Conservation (phyloP, 805 yeast species). For the fission yeast (Schizosaccharomyces pombe) region DNA sequence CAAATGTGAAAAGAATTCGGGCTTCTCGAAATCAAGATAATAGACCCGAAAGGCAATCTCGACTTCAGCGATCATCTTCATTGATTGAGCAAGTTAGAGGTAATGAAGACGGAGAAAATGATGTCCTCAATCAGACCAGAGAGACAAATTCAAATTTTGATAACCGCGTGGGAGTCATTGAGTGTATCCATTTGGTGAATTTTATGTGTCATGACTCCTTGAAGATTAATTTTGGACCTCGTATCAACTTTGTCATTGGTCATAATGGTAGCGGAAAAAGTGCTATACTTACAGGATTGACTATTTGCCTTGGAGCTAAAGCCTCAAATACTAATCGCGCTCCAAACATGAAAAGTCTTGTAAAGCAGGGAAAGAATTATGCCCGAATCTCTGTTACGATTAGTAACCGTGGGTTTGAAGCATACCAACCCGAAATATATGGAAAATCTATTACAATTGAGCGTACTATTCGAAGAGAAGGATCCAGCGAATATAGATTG, state of each 20-base stretch:
- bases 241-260: slow-evolving; percentile 75
- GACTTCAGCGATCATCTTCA: not conserved
- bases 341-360: slow-evolving; percentile 37
- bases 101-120: too few relatives aligned
- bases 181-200: slow-evolving; percentile 37
- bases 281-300: slow-evolving; percentile 77
- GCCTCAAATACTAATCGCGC: slow-evolving; percentile 80
- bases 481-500: slow-evolving; percentile 30
- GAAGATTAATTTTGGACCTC: slow-evolving; percentile 50
- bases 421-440: slow-evolving; percentile 36
- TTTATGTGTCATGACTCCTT: slow-evolving; percentile 83
- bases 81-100: too few relatives aligned
- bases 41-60: too few relatives aligned
- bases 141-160: not conserved
- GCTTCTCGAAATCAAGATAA: too few relatives aligned
- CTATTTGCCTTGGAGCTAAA: slow-evolving; percentile 68
- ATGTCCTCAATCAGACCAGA: too few relatives aligned
- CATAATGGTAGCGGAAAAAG: slow-evolving; percentile 94
- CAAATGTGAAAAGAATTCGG: too few relatives aligned
- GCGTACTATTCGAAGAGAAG: slow-evolving; percentile 34
- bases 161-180: slow-evolving; percentile 31
- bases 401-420: slow-evolving; percentile 40
- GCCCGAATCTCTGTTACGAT: slow-evolving; percentile 45
- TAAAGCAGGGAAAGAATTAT: slow-evolving; percentile 44
- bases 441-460: slow-evolving; percentile 53